Percentiles rank a stretch among this genome's conserved stretches.
Conservation (phyloP, 768 basidiomycete genomes). For the Asterophora parasitica region DNA sequence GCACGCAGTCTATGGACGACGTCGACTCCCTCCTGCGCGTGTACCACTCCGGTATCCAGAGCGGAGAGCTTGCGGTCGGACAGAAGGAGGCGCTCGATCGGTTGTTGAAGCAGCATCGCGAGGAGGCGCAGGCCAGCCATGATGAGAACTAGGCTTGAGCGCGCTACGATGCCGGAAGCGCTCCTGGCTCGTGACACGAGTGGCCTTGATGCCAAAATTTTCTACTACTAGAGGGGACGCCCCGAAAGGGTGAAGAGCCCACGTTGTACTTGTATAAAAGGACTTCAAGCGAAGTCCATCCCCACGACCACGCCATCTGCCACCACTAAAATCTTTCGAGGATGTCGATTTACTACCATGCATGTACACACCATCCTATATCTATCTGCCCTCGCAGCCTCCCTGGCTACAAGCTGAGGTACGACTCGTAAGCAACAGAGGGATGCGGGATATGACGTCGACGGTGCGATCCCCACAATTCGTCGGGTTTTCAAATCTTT, state of each 20-base stretch:
- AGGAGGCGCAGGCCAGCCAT: conserved; percentile 11
- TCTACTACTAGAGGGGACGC: too few species aligned
- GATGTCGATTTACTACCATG: conserved; percentile 1
- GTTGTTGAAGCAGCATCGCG: conserved; percentile 74
- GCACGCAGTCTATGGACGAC: conserved; percentile 98
- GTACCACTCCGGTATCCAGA: conserved; percentile 91
- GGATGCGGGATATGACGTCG: too few species aligned
- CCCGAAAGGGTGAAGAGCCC: not conserved
- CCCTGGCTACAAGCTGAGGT: too few species aligned
- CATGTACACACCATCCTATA: conserved; percentile 2
- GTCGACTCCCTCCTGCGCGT: conserved; percentile 95
- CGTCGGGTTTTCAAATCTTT: too few species aligned
- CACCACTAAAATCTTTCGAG: conserved; percentile 1
- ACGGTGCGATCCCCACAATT: too few species aligned
- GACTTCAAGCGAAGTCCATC: conserved; percentile 5
- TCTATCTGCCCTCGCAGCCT: too few species aligned
- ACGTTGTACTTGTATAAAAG: conserved; percentile 18
- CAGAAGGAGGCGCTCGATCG: conserved; percentile 89
- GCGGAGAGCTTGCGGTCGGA: conserved; percentile 90
- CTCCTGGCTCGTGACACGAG: too few species aligned
- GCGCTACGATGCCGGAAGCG: too few species aligned
- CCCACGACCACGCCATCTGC: not conserved
- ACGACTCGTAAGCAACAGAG: too few species aligned
- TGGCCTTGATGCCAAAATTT: too few species aligned
- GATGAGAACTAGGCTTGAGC: not conserved